These are phyloP conservation scores for Akebia trifoliata DNA, from an alignment of 164 flowering plant genomes.

Conservation along the genomic window DNA sequence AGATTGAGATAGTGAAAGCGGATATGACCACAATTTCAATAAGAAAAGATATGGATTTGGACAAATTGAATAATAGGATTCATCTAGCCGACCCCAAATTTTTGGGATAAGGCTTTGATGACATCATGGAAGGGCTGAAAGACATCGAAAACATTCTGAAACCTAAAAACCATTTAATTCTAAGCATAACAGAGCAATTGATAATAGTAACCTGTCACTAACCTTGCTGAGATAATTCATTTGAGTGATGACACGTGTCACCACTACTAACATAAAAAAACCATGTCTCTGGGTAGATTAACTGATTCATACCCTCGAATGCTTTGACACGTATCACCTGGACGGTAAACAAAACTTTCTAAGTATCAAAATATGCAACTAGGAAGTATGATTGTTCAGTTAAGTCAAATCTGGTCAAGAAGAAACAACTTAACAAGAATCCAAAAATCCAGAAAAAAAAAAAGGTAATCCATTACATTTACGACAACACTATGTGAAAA, in stretches of 20 bases:
- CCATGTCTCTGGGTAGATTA: conserved; percentile 80
- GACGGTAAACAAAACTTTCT: conserved; percentile 6
- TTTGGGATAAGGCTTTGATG: too few relatives aligned
- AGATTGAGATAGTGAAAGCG: too few relatives aligned
- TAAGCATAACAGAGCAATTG: not conserved
- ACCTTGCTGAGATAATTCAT: conserved; percentile 94
- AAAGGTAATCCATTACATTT: not conserved
- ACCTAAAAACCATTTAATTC: not conserved
- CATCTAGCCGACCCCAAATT: too few relatives aligned
- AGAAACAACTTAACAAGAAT: too few relatives aligned
- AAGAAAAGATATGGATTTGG: too few relatives aligned
- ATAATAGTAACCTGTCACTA: conserved; percentile 13
- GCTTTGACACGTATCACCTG: conserved; percentile 98
- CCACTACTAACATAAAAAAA: conserved; percentile 61
- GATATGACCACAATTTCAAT: too few relatives aligned
- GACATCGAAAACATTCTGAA: too few relatives aligned
- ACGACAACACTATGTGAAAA: too few relatives aligned
- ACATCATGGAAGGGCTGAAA: too few relatives aligned
- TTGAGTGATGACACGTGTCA: conserved; percentile 65
- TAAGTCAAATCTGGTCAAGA: too few relatives aligned
- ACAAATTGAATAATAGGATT: too few relatives aligned
- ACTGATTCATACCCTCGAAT: conserved; percentile 70
- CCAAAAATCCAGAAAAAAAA: too few relatives aligned
- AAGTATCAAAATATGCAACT: not conserved
- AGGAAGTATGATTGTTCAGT: not conserved